Base-by-base conservation (phyloP, 177 flowering plant genomes). In the Tripterygium wilfordii region DNA sequence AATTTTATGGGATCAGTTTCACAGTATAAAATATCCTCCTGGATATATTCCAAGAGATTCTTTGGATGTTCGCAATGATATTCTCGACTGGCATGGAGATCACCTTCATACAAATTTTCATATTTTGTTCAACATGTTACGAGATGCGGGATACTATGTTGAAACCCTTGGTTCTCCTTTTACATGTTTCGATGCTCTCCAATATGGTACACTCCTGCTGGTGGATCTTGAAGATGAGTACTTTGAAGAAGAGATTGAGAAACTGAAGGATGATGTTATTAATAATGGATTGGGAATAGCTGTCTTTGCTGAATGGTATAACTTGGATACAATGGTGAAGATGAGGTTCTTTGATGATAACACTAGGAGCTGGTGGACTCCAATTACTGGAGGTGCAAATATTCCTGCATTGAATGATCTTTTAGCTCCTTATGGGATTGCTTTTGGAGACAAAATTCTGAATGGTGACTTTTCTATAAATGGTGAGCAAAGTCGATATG, bases 291-390 rank as follows among this genome's bases (percentile, higher is more conserved):
- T 94, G 45, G 92, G 99, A 4, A 56, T 94, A 64, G 97, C 60
- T 42, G 95, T 94, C 16, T 94, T 94, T 75, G 84, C 87, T 6
- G 99, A 94, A 45, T 94, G 99, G 99, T 94, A 94, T 70, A 94
- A 89, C 73, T 86, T 94, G 52, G 97, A 94, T 22, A 79, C 97
- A 9, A 94, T 94, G 96, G 83, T 94, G 60, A 94, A 89, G 63
- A 89, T 94, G 99, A 82, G 94, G 53, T 94, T 94, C 70, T 94
- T 86, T 64, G 97, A 94, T 72, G 99, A 94, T 56, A 94, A 94
- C 65, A 94, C 99, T 0, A 48, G 99, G 43, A 94, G 99, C 62
- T 94, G 97, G 99, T 94, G 99, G 99, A 94, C 97, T 10, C 99
- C 97, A 6, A 80, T 94, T 31, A 89, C 99, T 56, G 97, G 97